Evolutionary conservation across 129 eudicot genomes (phyloP).

Genomic region (Escallonia herrerae): DNA sequence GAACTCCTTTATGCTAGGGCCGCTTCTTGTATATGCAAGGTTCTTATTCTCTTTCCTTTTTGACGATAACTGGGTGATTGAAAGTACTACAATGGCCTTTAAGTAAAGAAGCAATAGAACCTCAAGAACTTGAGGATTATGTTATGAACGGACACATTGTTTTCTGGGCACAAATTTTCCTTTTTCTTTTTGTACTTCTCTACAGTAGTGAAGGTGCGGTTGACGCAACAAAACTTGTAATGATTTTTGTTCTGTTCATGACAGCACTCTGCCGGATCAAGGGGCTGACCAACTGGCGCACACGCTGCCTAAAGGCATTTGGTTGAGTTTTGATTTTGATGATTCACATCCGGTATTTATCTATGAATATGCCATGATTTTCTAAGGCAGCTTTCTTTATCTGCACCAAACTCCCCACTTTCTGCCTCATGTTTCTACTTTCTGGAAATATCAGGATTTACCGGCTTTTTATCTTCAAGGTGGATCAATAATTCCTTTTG

Average conservation of each 20-base stretch:
- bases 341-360: slow-evolving; percentile 87
- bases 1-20: slow-evolving; percentile 74
- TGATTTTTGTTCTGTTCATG: not conserved
- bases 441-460: slow-evolving; percentile 50
- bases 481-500: slow-evolving; percentile 81
- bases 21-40: slow-evolving; percentile 91
- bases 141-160: too few species aligned
- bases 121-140: too few species aligned
- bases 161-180: too few species aligned
- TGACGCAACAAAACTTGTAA: too few species aligned
- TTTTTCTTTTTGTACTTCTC: not conserved
- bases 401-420: not conserved
- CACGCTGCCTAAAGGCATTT: slow-evolving; percentile 67
- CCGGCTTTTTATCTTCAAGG: slow-evolving; percentile 76
- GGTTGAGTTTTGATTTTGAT: slow-evolving; percentile 87
- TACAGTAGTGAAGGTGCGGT: not conserved
- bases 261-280: slow-evolving; percentile 49
- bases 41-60: slow-evolving; percentile 15
- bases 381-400: slow-evolving; percentile 3
- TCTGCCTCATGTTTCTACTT: slow-evolving; percentile 1
- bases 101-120: too few species aligned
- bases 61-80: not conserved
- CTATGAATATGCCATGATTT: not conserved
- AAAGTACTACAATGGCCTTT: too few species aligned
- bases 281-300: slow-evolving; percentile 52